Base-by-base conservation (phyloP, 129 eudicot species). In the Gnaphalium uliginosum region DNA sequence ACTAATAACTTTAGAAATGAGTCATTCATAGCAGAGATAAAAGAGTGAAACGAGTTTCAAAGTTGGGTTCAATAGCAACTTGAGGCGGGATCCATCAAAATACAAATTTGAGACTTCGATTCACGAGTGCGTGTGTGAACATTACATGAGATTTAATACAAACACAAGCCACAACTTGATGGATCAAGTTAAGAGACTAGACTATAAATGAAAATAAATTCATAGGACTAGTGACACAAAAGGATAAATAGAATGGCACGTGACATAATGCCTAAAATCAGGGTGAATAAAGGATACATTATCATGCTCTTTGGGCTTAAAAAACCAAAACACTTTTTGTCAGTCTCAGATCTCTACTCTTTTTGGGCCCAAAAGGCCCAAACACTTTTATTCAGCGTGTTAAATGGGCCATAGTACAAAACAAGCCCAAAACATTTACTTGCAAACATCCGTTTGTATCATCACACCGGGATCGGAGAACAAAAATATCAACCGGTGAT, bases 401-500 rank as follows among this genome's bases (percentile, higher is more conserved):
- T 41, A 41, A 41, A 9, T 41, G 10, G 48, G 48, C 48, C 48
- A 15, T 41, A 41, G 3, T 11, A 9, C 48, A 41, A 8, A 41
- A 33, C 18, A 66, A 67, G 69, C 69, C 81, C 81, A 68, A 68
- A 18, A 18, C n/a, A 6, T 35, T 57, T 18, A 13, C 56, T 56
- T 64, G 21, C 25, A 35, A 76, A 67, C 37, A 14, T 41, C 66
- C 60, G 30, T 54, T 67, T 39, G 11, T 24, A 76, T 74, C 9
- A 32, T 46, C 82, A 21, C 58, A 70, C 72, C 30, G 73, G 58
- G 39, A 43, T 71, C 79, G 27, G 59, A 72, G 56, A 48, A 13
- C 51, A 62, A 74, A 69, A 51, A 59, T 66, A 74, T 53, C 68
- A 80, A 81, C 54, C 84, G 76, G 80, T 35, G 50, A 65, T 22